These are phyloP conservation scores for Schwanniomyces polymorphus DNA, from an alignment of 805 yeast genomes.

Conservation along the genomic window DNA sequence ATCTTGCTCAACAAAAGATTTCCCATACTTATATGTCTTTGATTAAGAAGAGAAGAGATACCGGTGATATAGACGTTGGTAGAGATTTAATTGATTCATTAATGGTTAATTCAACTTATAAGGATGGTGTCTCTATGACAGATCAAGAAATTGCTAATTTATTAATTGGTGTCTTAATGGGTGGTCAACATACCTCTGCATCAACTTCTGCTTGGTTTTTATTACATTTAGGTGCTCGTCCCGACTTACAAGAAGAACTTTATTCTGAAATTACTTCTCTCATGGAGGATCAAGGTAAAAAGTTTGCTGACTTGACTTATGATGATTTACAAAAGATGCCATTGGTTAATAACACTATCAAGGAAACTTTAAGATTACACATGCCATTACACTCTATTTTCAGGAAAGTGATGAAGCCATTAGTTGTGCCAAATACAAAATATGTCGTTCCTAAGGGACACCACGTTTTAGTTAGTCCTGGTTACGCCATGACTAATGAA, in stretches of 20 bases:
- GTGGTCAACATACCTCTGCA: constrained; percentile 98
- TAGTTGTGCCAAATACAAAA: constrained; percentile 75
- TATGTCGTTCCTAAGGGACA: constrained; percentile 88
- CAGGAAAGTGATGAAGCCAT: constrained; percentile 80
- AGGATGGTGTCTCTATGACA: constrained; percentile 92
- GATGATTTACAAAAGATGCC: constrained; percentile 84
- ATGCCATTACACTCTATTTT: constrained; percentile 95
- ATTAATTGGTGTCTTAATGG: constrained; percentile 95
- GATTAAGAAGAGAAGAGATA: constrained; percentile 69
- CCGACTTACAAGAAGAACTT: constrained; percentile 80
- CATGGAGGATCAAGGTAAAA: constrained; percentile 51
- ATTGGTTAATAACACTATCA: constrained; percentile 76
- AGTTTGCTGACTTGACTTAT: constrained; percentile 61
- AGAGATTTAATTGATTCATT: constrained; percentile 89
- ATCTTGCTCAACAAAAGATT: constrained; percentile 81
- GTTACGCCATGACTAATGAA: constrained; percentile 78
- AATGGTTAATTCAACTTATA: constrained; percentile 80
- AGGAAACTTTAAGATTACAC: constrained; percentile 94
- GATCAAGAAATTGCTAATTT: constrained; percentile 93
- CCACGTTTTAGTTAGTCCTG: constrained; percentile 90
- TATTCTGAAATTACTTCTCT: constrained; percentile 71
- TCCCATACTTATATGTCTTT: constrained; percentile 78
- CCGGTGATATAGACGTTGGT: constrained; percentile 71
- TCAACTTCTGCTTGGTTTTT: constrained; percentile 95
- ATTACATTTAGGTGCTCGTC: constrained; percentile 85